Evolutionary conservation across 2,329 filamentous ascomycete genomes (phyloP).

Genomic region (Fusarium mangiferae): DNA sequence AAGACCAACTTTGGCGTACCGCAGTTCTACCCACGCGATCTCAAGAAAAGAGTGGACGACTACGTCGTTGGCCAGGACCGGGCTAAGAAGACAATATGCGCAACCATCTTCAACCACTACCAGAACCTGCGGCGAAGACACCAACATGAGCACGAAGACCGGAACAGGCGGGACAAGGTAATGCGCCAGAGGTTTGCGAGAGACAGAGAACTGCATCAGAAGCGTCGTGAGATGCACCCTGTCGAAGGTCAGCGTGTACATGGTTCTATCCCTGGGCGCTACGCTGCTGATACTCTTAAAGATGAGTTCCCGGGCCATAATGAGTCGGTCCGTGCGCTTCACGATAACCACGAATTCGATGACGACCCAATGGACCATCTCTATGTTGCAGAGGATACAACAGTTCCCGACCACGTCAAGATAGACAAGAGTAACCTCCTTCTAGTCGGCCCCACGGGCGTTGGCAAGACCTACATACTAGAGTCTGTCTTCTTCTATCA

Average conservation of each 20-base stretch:
- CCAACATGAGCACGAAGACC: slow-evolving; percentile 77
- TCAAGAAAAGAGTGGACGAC: slow-evolving; percentile 93
- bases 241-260: slow-evolving; percentile 74
- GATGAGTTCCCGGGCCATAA: slow-evolving; percentile 66
- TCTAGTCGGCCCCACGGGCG: slow-evolving; percentile 89
- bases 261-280: slow-evolving; percentile 43
- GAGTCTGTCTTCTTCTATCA: slow-evolving; percentile 57
- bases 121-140: slow-evolving; percentile 83
- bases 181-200: slow-evolving; percentile 76
- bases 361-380: slow-evolving; percentile 54
- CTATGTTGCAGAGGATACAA: slow-evolving; percentile 60
- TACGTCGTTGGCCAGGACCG: slow-evolving; percentile 97
- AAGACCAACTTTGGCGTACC: slow-evolving; percentile 68
- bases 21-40: slow-evolving; percentile 71
- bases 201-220: slow-evolving; percentile 69
- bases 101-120: slow-evolving; percentile 97
- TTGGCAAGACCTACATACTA: slow-evolving; percentile 95
- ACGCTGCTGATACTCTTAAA: slow-evolving; percentile 53
- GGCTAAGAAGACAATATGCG: slow-evolving; percentile 92
- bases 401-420: slow-evolving; percentile 65
- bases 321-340: slow-evolving; percentile 57
- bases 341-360: slow-evolving; percentile 49
- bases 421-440: slow-evolving; percentile 97
- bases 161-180: slow-evolving; percentile 68
- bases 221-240: slow-evolving; percentile 71